Conservation (phyloP, 495 filamentous ascomycete species). For the Lasiosphaeriaceae sp. region DNA sequence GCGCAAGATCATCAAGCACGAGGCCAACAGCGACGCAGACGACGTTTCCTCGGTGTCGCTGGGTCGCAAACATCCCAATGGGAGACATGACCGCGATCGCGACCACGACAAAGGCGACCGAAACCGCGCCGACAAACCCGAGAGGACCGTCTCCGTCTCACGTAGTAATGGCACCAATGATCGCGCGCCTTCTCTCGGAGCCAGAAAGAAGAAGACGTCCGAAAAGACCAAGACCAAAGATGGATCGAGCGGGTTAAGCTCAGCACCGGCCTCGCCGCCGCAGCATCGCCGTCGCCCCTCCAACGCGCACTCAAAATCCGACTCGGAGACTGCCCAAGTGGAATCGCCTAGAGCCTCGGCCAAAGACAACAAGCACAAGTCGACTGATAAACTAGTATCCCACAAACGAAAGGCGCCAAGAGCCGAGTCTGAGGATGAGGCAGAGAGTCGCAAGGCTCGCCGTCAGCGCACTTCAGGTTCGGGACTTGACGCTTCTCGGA, state of each 20-base stretch:
- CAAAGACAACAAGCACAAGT: slow-evolving; percentile 37
- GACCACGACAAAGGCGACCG: slow-evolving; percentile 25
- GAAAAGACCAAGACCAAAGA: slow-evolving; percentile 43
- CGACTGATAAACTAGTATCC: slow-evolving; percentile 33
- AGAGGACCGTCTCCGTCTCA: slow-evolving; percentile 18
- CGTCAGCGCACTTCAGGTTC: slow-evolving; percentile 45
- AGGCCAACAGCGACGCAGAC: slow-evolving; percentile 56
- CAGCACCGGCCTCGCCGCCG: slow-evolving; percentile 47
- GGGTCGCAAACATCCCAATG: slow-evolving; percentile 33
- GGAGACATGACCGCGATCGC: slow-evolving; percentile 19
- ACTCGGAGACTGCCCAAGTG: slow-evolving; percentile 39
- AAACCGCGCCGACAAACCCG: slow-evolving; percentile 21
- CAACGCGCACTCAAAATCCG: slow-evolving; percentile 40
- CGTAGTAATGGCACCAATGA: slow-evolving; percentile 13
- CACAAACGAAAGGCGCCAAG: slow-evolving; percentile 44
- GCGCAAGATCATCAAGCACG: slow-evolving; percentile 66
- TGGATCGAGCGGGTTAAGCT: slow-evolving; percentile 51
- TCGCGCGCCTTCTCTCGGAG: slow-evolving; percentile 22
- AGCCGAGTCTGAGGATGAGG: slow-evolving; percentile 48
- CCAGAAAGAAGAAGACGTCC: slow-evolving; percentile 48
- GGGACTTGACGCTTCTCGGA: slow-evolving; percentile 33
- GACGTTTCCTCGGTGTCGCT: slow-evolving; percentile 33
- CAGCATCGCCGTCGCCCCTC: slow-evolving; percentile 39
- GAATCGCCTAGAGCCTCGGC: slow-evolving; percentile 31
- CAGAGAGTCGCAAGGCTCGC: slow-evolving; percentile 42